Percentiles rank a stretch among this genome's conserved stretches.
Evolutionary conservation across 352 stramenopile species (phyloP).

Genomic region (Phytophthora pluvialis): DNA sequence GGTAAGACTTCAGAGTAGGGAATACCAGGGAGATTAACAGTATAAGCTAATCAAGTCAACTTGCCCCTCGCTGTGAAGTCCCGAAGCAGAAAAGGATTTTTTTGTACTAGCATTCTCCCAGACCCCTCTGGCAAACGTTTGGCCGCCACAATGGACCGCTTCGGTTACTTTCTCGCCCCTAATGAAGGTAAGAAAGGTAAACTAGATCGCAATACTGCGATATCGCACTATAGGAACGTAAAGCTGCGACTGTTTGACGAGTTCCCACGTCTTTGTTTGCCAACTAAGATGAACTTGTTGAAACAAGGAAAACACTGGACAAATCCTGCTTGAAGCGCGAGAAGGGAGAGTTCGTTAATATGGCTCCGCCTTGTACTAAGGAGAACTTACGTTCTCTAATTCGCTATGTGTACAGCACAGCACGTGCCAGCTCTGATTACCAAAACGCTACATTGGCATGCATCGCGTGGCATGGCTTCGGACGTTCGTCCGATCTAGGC

Average conservation of each 20-base stretch:
- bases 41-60: too few relatives aligned
- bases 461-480: conserved; percentile 43
- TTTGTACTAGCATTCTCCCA: conserved; percentile 2
- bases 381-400: conserved; percentile 22
- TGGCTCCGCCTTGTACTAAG: conserved; percentile 10
- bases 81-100: too few relatives aligned
- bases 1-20: too few relatives aligned
- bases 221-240: conserved; percentile 15
- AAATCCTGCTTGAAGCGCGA: conserved; percentile 20
- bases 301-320: conserved; percentile 10
- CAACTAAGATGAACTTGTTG: conserved; percentile 13
- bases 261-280: conserved; percentile 5
- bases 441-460: conserved; percentile 35
- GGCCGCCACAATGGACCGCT: too few relatives aligned
- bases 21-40: too few relatives aligned
- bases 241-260: conserved; percentile 14
- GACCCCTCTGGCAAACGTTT: conserved; percentile 4
- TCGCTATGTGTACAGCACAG: neutral
- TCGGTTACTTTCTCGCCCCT: conserved; percentile 12
- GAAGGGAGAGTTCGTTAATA: conserved; percentile 31
- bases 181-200: conserved; percentile 27
- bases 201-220: conserved; percentile 11
- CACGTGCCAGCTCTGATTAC: conserved; percentile 21
- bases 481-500: conserved; percentile 28
- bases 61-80: too few relatives aligned